Evolutionary conservation across 139 green algal species (phyloP), one percentile per base, ranked within the genome.

Genomic region (Picochlorum sp.): DNA sequence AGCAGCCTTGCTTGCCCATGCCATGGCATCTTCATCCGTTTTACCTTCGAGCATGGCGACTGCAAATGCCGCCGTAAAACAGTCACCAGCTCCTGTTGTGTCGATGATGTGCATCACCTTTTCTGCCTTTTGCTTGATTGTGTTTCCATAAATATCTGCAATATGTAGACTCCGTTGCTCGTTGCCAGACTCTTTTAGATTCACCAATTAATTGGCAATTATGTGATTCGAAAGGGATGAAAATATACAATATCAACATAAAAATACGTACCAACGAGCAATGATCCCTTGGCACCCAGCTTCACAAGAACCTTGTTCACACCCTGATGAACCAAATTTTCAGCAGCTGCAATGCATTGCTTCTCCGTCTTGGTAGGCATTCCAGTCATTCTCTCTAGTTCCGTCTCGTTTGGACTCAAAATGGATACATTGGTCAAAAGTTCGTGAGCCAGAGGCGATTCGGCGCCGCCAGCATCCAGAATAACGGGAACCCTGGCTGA

Each of bases 11-110:
- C 73, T 62, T 67, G 50, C 88, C 73, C 91, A 93, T 20, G 29
- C 59, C 70, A 96, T 63, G 5, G 83, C 84, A 5, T 80, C 68
- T 7, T 70, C n/a, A n/a, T 63, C 22, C 0, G 33, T 20, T 57
- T 57, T 63, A 26, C 86, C 88, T 64, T 93, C 73, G 43, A 94
- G 58, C 8, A 83, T 44, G 3, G 70, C 88, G 28, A 95, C 85
- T 14, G 78, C 81, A 55, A 80, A 94, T 2, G 87, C 83, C 6
- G 76, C 89, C 3, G 89, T 96, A 77, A 94, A 96, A 76, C 85
- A 94, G 65, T 96, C 89, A 3, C 89, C 89, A 7, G 89, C 89
- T 20, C 89, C 89, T 35, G 84, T 94, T 4, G 87, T 95, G 70
- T 93, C 85, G 14, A 91, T 74, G 3, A 94, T 83, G 50, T 63